These are phyloP conservation scores for Beta macrorhiza DNA, from an alignment of 179 eudicot species.

Conservation along the genomic window DNA sequence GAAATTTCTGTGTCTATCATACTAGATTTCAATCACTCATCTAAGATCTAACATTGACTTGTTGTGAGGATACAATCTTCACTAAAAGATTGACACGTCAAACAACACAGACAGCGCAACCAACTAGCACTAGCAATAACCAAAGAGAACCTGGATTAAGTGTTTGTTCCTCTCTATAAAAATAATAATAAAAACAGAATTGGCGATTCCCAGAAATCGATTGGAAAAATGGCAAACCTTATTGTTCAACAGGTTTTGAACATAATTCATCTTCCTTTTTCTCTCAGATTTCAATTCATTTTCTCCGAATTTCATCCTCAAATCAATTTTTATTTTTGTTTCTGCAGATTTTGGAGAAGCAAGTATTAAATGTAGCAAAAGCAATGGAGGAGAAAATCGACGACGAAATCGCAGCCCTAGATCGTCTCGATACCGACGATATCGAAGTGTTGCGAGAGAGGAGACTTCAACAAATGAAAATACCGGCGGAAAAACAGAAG, in stretches of 20 bases:
- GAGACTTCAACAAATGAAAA: conserved; percentile 86
- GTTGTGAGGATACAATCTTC: too few relatives aligned
- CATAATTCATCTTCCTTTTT: background rate
- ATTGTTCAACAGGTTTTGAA: conserved; percentile 52
- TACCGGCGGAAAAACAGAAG: conserved; percentile 73
- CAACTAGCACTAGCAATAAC: too few relatives aligned
- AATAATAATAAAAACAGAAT: too few relatives aligned
- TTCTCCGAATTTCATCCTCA: background rate
- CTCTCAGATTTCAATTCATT: background rate
- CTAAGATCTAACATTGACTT: too few relatives aligned
- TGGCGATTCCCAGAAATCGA: background rate
- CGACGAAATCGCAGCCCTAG: conserved; percentile 77
- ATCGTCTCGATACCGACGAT: conserved; percentile 77
- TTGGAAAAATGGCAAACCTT: conserved; percentile 50
- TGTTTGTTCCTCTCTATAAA: too few relatives aligned
- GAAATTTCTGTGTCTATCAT: too few relatives aligned
- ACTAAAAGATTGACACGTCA: too few relatives aligned
- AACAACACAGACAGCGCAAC: too few relatives aligned
- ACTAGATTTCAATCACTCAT: too few relatives aligned
- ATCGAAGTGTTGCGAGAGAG: conserved; percentile 78
- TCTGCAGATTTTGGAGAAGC: conserved; percentile 72
- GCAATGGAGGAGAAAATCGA: conserved; percentile 90
- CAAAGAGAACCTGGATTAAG: too few relatives aligned
- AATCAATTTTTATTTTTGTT: background rate
- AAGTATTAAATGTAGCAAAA: conserved; percentile 72